Evolutionary conservation across 257 asterid species (phyloP), one percentile per base, ranked within the genome.

Genomic region (Nyctanthes arbortristis): DNA sequence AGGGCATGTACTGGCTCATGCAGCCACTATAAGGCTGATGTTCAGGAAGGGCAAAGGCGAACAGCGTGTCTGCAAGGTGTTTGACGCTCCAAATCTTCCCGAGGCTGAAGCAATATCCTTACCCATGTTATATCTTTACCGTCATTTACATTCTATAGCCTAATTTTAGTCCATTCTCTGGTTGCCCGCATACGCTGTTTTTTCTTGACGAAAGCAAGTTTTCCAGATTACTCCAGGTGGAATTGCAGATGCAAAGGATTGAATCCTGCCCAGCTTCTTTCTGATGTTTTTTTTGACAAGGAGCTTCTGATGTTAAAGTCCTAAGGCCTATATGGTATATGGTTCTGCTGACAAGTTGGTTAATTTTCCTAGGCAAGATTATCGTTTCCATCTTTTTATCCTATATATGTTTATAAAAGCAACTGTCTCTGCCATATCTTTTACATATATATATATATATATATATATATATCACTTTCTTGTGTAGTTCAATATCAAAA

Each of bases 31-130:
- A 77, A 73, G 97, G 71, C 86, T 94, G 28, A 94, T 94, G 99
- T 94, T 94, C 89, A 85, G 99, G 92, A 94, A 94, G 77, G 98
- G 99, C 70, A 94, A 92, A 88, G 99, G 97, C 22, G 99, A 94
- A 75, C 99, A 94, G 72, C 97, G 98, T 14, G 98, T 94, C 73
- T 94, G 99, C 92, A 93, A 93, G 82, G 97, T 93, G 76, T 91
- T 85, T 31, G 99, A 94, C 72, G 98, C 99, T 57, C 99, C 99
- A 14, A 94, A 94, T 85, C 99, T 93, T 68, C 97, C 99, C 2
- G 99, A 93, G 80, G 79, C 96, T 10, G 99, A 93, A 91, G 99
- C 99, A 55, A 89, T 94, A 94, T 91, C 96, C 99, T 89, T 88
- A 45, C 29, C 58, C 29, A 8, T 20, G 14, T 28, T 32, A 16